These are phyloP conservation scores for Paecilomyces formosus DNA, from an alignment of 2,329 filamentous ascomycete species.

Conservation along the genomic window DNA sequence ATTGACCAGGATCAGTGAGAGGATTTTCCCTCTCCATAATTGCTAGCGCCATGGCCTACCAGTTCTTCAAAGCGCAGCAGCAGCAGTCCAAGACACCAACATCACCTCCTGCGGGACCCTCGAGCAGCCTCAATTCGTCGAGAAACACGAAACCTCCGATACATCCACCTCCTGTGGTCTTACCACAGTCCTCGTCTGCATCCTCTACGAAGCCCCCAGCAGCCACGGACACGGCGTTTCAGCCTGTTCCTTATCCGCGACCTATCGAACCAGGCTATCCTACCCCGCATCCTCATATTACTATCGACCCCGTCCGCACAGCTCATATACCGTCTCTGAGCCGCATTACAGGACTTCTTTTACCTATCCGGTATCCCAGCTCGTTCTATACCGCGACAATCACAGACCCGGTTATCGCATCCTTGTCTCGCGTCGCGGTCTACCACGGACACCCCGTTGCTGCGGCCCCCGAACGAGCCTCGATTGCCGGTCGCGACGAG, in stretches of 20 bases:
- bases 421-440: constrained; percentile 52
- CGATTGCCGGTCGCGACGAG: neutral
- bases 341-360: constrained; percentile 50
- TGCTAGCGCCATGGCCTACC: constrained; percentile 23
- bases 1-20: neutral
- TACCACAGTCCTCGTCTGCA: constrained; percentile 13
- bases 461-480: constrained; percentile 12
- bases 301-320: constrained; percentile 45
- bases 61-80: constrained; percentile 29
- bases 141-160: constrained; percentile 18
- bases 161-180: constrained; percentile 21
- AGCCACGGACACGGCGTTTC: constrained; percentile 16
- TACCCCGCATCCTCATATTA: constrained; percentile 42
- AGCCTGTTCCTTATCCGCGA: constrained; percentile 22
- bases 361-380: constrained; percentile 55
- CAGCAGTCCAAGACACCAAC: constrained; percentile 18
- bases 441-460: constrained; percentile 44
- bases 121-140: constrained; percentile 9
- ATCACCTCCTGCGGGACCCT: constrained; percentile 12
- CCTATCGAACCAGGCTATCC: constrained; percentile 17
- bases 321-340: constrained; percentile 49
- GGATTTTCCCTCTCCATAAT: neutral
- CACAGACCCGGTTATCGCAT: constrained; percentile 44
- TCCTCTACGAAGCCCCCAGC: constrained; percentile 15
- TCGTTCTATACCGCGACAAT: constrained; percentile 56